Evolutionary conservation across 257 asterid genomes (phyloP).

Genomic region (Rehmannia glutinosa): DNA sequence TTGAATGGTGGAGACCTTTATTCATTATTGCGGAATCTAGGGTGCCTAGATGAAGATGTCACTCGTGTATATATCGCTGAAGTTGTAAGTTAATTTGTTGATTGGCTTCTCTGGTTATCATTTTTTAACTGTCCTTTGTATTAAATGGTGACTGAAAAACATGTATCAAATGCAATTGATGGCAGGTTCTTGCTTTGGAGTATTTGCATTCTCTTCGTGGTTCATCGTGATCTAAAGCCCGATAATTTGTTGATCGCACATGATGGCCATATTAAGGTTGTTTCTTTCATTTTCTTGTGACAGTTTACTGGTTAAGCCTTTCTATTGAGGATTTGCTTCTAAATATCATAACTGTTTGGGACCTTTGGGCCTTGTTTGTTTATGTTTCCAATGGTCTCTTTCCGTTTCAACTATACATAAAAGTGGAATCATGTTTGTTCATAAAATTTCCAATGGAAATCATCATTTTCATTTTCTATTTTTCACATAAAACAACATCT

Average conservation of each 20-base stretch:
- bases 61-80: constrained; percentile 96
- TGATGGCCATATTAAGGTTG: constrained; percentile 98
- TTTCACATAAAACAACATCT: too few species aligned
- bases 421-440: too few species aligned
- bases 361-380: too few species aligned
- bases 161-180: constrained; percentile 20
- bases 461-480: too few species aligned
- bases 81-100: constrained; percentile 74
- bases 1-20: constrained; percentile 99
- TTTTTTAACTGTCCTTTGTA: not conserved
- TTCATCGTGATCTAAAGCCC: constrained; percentile 99
- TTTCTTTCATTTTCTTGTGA: not conserved
- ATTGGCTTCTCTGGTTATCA: constrained; percentile 10
- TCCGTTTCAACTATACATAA: too few species aligned
- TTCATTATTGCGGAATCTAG: constrained; percentile 89
- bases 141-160: constrained; percentile 10
- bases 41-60: constrained; percentile 98
- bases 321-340: not conserved
- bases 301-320: too few species aligned
- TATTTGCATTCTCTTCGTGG: constrained; percentile 93
- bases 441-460: too few species aligned
- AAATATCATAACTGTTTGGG: too few species aligned
- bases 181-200: constrained; percentile 98
- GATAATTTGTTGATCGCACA: constrained; percentile 98
- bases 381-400: too few species aligned